Base-by-base conservation (phyloP, 2,329 filamentous ascomycete species). In the Geosmithia putterillii region DNA sequence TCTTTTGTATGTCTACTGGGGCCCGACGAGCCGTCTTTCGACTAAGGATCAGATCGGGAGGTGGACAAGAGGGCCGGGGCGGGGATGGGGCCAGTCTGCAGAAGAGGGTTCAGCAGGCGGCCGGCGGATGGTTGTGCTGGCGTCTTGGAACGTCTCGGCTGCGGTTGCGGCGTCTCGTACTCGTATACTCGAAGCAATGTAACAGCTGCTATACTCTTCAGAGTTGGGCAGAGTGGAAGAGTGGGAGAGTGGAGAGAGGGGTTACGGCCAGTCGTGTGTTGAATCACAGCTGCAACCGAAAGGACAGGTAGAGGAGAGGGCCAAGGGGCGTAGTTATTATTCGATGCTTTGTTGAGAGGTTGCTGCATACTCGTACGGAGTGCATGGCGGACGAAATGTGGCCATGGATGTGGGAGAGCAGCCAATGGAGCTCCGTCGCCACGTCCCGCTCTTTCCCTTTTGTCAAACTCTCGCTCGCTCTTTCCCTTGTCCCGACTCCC, bases 231-330 rank as follows among this genome's bases (percentile, higher is more conserved):
- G 23, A 41, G 18, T 23, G 17, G 41, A 25, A 4, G 20, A 21
- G 21, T 18, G 35, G 41, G 20, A 7, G 12, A 17, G 18, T 9
- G 25, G 18, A n/a, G 32, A 7, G n/a, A 32, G 32, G 19, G 20
- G 9, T 10, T 17, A 18, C 37, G 41, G 20, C 34, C 40, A 21
- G 40, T 35, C 25, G 32, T 14, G 41, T 43, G 41, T 43, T 43
- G 34, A 43, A 43, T 38, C 34, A 12, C 17, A 19, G 20, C 41
- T 43, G 41, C 40, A 42, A 21, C 34, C 25, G n/a, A 21, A 15
- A 23, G 18, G 7, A 14, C n/a, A n/a, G n/a, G n/a, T n/a, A n/a
- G n/a, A n/a, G n/a, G n/a, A n/a, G n/a, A n/a, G n/a, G n/a, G n/a
- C n/a, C n/a, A 32, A 25, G 6, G 28, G 10, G 28, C 28, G 28